Evolutionary conservation across 2,329 filamentous ascomycete genomes (phyloP), one percentile per base, ranked within the genome.

Genomic region (Penicillium vulpinum): DNA sequence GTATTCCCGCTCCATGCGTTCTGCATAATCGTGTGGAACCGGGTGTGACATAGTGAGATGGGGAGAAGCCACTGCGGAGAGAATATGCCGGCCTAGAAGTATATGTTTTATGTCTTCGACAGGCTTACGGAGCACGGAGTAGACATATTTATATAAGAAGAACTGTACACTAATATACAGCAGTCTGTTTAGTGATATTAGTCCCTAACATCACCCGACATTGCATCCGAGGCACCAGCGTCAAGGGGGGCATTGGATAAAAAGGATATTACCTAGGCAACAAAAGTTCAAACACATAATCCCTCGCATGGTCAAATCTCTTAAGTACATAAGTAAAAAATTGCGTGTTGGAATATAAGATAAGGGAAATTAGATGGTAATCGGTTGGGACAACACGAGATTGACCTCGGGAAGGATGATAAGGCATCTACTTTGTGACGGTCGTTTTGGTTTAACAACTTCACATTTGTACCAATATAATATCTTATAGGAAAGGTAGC

Each of bases 1-100:
- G 33, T 35, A 24, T 38, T 54, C 28, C 38, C 50, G 39, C 55
- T 39, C 62, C 56, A 61, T 62, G 56, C 56, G 58, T 65, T 61
- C 53, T 49, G 22, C 16, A 41, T 22, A 31, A 24, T 50, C 33
- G 18, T 35, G 52, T 53, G 53, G 55, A 48, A 43, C 45, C 48
- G 31, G 49, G 33, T 48, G 43, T 31, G 38, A 29, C 31, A 28
- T 38, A 29, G 41, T 53, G 35, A 51, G n/a, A 53, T 54, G 21
- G 35, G 26, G 18, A n/a, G 21, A 18, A 31, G 4, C 26, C 21
- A 49, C 8, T 33, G 24, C 24, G 33, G 26, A 26, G 43, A 48
- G 21, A 49, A 40, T 29, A 43, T 54, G 33, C 11, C 11, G 39
- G 22, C n/a, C 16, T 4, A 24, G n/a, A 35, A 52, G 39, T 11